Conservation (phyloP, 2,329 filamentous ascomycete genomes). For the Aureobasidium melanogenum region DNA sequence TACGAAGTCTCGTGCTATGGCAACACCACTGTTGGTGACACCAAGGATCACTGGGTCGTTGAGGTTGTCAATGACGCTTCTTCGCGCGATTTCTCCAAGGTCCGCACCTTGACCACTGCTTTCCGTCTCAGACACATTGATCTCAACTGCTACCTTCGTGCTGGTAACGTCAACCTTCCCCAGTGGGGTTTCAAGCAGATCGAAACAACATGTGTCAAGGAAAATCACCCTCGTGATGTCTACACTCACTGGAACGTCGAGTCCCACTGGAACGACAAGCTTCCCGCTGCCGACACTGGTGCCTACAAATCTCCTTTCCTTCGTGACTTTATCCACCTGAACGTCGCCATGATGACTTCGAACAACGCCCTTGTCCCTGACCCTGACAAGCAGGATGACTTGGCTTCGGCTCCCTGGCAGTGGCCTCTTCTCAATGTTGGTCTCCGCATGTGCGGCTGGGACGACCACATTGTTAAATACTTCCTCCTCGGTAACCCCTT, state of each 20-base stretch:
- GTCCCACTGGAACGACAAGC: constrained; percentile 84
- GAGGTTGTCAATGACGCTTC: constrained; percentile 88
- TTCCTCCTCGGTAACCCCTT: constrained; percentile 95
- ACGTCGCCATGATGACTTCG: constrained; percentile 99
- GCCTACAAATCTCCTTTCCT: constrained; percentile 95
- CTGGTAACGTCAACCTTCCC: constrained; percentile 89
- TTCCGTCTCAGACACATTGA: constrained; percentile 79
- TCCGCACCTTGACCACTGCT: constrained; percentile 85
- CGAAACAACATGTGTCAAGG: constrained; percentile 88
- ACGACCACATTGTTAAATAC: constrained; percentile 91
- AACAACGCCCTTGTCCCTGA: constrained; percentile 98
- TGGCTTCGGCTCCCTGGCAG: constrained; percentile 96
- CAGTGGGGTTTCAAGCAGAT: constrained; percentile 99
- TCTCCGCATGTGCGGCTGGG: constrained; percentile 97
- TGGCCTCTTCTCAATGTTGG: constrained; percentile 95
- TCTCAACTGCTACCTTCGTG: constrained; percentile 86
- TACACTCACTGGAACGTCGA: constrained; percentile 99
- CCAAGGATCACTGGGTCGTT: constrained; percentile 94
- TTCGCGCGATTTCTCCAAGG: constrained; percentile 71
- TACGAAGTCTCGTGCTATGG: constrained; percentile 94
- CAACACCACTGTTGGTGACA: constrained; percentile 88
- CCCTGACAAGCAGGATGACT: constrained; percentile 96
- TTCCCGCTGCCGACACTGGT: constrained; percentile 79
- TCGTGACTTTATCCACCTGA: constrained; percentile 94
- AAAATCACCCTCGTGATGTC: constrained; percentile 82